Conservation (phyloP, 1,284 basidiomycete genomes). For the Cutaneotrichosporon sp. region DNA sequence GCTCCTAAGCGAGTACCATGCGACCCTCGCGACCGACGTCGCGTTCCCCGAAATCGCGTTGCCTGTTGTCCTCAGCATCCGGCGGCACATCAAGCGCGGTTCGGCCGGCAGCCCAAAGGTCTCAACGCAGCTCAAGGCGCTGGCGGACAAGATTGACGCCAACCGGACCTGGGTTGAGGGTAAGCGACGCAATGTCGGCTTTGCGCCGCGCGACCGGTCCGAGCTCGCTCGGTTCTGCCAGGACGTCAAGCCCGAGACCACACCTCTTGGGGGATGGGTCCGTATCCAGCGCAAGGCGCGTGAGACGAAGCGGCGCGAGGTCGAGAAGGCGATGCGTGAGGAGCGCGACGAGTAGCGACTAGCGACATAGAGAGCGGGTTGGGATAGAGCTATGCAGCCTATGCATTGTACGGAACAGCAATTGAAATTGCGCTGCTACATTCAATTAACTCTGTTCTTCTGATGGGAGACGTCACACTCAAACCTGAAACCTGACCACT, state of each 20-base stretch:
- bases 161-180: conserved; percentile 73
- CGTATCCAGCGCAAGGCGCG: conserved; percentile 76
- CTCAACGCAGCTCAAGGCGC: conserved; percentile 61
- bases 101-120: conserved; percentile 55
- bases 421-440: too few relatives aligned
- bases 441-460: too few relatives aligned
- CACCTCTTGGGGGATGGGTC: conserved; percentile 75
- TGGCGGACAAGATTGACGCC: conserved; percentile 82
- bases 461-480: too few relatives aligned
- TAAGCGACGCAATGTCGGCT: conserved; percentile 65
- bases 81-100: conserved; percentile 65
- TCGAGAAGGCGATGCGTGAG: conserved; percentile 58
- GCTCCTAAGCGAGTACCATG: conserved; percentile 74
- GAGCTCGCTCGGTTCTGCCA: conserved; percentile 74
- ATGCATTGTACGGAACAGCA: not conserved
- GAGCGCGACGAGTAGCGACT: conserved; percentile 19
- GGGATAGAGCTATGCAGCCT: conserved; percentile 2
- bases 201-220: conserved; percentile 65
- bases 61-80: conserved; percentile 73
- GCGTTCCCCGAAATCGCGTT: conserved; percentile 91
- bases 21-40: conserved; percentile 66
- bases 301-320: conserved; percentile 64
- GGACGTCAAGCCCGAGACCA: conserved; percentile 63
- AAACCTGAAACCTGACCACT: too few relatives aligned
- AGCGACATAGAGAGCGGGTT: not conserved